Evolutionary conservation across 163 green algal species (phyloP).

Genomic region (Scenedesmus sp.): DNA sequence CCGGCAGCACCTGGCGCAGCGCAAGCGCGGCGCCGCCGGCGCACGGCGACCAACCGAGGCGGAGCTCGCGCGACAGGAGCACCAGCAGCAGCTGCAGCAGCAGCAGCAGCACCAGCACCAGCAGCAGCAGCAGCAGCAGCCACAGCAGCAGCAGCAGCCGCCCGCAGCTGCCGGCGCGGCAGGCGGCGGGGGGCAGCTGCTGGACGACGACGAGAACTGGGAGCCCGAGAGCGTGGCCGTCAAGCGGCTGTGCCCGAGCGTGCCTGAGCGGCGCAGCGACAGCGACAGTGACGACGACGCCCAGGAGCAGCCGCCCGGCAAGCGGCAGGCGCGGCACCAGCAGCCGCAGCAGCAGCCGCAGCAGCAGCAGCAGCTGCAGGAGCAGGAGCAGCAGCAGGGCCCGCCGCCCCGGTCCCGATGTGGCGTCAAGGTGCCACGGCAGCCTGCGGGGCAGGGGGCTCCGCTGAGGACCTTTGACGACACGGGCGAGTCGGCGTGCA

Average conservation of each 20-base stretch:
- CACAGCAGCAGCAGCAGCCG: slow-evolving; percentile 10
- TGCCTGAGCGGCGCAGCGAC: neutral
- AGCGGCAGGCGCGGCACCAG: neutral
- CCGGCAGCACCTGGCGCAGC: too few species aligned
- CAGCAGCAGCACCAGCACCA: slow-evolving; percentile 1
- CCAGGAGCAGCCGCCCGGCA: neutral
- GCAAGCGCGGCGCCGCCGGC: too few species aligned
- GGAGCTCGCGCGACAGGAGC: too few species aligned
- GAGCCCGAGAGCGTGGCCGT: neutral
- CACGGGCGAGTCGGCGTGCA: too few species aligned
- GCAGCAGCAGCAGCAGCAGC: neutral
- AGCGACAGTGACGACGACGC: neutral
- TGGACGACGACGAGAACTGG: neutral
- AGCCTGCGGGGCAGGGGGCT: neutral
- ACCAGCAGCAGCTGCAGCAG: neutral
- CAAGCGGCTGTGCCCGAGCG: neutral
- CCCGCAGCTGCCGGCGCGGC: neutral
- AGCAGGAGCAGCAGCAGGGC: slow-evolving; percentile 14
- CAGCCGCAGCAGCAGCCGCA: slow-evolving; percentile 9
- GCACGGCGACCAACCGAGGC: too few species aligned
- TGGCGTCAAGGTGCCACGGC: neutral
- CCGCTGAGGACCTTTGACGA: neutral
- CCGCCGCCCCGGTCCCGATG: neutral
- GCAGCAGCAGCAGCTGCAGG: neutral
- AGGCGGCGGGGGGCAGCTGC: neutral